Evolutionary conservation across 2,329 filamentous ascomycete genomes (phyloP), one percentile per base, ranked within the genome.

Genomic region (Colletotrichum shisoi): DNA sequence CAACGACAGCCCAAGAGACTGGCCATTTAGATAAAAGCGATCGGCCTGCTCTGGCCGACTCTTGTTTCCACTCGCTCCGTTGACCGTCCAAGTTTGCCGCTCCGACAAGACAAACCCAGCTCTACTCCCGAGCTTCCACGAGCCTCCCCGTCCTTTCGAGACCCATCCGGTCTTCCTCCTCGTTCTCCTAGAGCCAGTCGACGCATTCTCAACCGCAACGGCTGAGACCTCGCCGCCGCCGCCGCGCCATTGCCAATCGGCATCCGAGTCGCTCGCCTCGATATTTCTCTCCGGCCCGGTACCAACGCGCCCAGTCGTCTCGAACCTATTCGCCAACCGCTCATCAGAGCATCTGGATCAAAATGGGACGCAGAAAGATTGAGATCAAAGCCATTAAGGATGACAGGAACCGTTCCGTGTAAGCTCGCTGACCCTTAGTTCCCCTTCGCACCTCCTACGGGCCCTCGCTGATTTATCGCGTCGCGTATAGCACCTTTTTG

Each of bases 381-480:
- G 95, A 98, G 84, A 98, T 99, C 85, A 97, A 97, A 83, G 93
- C 94, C 73, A 98, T 98, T 85, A 97, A 97, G 82, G 94, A 97
- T 88, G 94, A 97, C 81, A 89, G 94, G 75, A 97, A 97, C 78
- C 93, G 94, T 78, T 97, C 94, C 75, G 94, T 97, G 94, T 97
- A 93, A 80, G 92, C 84, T 66, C 51, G 54, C n/a, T 53, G 42
- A 17, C 27, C 54, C 31, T 15, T 11, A 13, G 13, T 34, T 48
- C 42, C 19, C 7, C 56, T 31, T 27, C 24, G 11, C 48, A 2
- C 13, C 34, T 6, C 8, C 27, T 31, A 37, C 17, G 24, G 27
- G 9, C 7, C 2, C n/a, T 51, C 2, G 67, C 69, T 70, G 24
- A 70, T 59, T 31, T 34, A n/a, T 44, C 45, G 64, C 62, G 64